Evolutionary conservation across 306 rosid genomes (phyloP).

Genomic region (Vigna unguiculata): DNA sequence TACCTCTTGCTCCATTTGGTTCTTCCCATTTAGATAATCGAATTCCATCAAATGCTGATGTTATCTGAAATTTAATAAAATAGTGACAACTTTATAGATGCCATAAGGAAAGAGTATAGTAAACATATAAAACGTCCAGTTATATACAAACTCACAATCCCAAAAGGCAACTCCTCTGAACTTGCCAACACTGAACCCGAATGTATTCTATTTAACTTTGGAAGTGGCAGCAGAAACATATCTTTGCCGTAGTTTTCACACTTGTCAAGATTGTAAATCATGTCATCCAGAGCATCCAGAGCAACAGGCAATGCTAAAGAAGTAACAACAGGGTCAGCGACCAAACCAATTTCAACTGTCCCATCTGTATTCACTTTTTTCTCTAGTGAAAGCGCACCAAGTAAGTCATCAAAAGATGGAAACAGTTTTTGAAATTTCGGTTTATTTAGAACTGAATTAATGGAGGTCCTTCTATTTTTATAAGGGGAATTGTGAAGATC

Average conservation of each 20-base stretch:
- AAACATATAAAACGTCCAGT: constrained; percentile 44
- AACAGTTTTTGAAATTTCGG: constrained; percentile 56
- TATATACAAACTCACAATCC: constrained; percentile 77
- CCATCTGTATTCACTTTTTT: constrained; percentile 63
- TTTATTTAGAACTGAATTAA: constrained; percentile 50
- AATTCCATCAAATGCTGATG: constrained; percentile 90
- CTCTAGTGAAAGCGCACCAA: constrained; percentile 67
- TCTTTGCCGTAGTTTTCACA: constrained; percentile 61
- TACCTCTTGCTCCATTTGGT: constrained; percentile 93
- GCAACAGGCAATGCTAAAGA: constrained; percentile 84
- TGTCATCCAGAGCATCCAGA: constrained; percentile 73
- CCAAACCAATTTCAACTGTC: constrained; percentile 69
- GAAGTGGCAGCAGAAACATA: constrained; percentile 67
- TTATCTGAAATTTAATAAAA: constrained; percentile 64
- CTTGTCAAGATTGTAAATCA: constrained; percentile 59
- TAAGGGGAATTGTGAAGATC: constrained; percentile 68
- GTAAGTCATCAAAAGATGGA: constrained; percentile 69
- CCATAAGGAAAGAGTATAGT: constrained; percentile 35
- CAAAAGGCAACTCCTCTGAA: constrained; percentile 92
- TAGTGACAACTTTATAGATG: constrained; percentile 39
- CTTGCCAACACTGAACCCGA: constrained; percentile 85
- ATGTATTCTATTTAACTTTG: constrained; percentile 83
- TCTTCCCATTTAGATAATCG: constrained; percentile 89
- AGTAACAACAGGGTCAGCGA: constrained; percentile 67
- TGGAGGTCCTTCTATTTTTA: constrained; percentile 66